Conservation (phyloP, 2,329 filamentous ascomycete genomes). For the Aspergillus neotritici region DNA sequence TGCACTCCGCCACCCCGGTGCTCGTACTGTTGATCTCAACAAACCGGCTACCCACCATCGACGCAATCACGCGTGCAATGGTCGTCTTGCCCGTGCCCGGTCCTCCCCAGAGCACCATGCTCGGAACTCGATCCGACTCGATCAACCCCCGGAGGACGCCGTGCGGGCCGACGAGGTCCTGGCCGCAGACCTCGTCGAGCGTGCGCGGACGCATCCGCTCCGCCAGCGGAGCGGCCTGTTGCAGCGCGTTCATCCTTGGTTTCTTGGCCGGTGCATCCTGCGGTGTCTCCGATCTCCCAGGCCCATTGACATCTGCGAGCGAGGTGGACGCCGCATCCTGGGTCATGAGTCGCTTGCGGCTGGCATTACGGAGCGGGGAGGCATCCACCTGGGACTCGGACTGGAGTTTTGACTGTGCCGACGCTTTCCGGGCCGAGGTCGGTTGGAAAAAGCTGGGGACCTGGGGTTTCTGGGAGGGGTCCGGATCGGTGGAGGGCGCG, state of each 20-base stretch:
- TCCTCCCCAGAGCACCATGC: conserved; percentile 78
- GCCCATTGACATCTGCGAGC: conserved; percentile 20
- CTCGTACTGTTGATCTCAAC: conserved; percentile 94
- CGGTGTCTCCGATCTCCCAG: conserved; percentile 14
- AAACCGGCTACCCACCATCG: conserved; percentile 75
- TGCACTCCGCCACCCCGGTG: conserved; percentile 81
- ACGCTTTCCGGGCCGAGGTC: conserved; percentile 42
- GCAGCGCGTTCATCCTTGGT: conserved; percentile 57
- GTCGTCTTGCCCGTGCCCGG: conserved; percentile 52
- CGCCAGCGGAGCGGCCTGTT: conserved; percentile 73
- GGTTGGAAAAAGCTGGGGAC: conserved; percentile 53
- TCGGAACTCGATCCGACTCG: conserved; percentile 77
- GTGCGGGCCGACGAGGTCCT: conserved; percentile 78
- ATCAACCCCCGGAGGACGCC: conserved; percentile 86
- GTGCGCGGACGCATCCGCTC: conserved; percentile 86
- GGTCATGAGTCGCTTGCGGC: conserved; percentile 30
- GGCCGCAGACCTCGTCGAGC: conserved; percentile 81
- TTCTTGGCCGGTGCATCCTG: conserved; percentile 54
- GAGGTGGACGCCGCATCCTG: conserved; percentile 17
- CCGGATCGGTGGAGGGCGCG: conserved; percentile 41
- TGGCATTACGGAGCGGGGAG: conserved; percentile 22
- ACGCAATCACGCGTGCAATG: conserved; percentile 84
- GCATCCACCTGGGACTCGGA: conserved; percentile 19
- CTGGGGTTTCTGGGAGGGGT: conserved; percentile 34
- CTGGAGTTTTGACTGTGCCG: conserved; percentile 19